A percentile compares a stretch with the other conserved stretches of the same genome.
phyloP scores from a whole-genome alignment of 352 stramenopile species.

The Phytophthora syringae region DNA sequence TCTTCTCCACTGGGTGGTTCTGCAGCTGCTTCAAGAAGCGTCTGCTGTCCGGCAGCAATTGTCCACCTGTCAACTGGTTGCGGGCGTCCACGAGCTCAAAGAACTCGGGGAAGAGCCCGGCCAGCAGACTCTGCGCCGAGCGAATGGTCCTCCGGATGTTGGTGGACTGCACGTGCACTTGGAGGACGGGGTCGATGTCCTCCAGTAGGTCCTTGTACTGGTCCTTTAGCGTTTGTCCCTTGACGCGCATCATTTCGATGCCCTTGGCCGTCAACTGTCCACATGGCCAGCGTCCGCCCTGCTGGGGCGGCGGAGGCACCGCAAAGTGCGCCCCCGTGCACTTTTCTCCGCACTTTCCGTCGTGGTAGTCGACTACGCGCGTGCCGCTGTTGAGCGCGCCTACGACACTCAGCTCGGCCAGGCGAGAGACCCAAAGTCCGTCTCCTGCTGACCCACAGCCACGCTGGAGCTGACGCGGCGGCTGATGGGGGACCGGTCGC shows the following conservation, averaged over 20 bases:
- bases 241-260: slow-evolving; percentile 65
- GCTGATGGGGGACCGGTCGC: slow-evolving; percentile 80
- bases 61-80: slow-evolving; percentile 13
- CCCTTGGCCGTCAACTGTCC: slow-evolving; percentile 78
- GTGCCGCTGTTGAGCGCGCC: slow-evolving; percentile 56
- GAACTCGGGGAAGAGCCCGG: slow-evolving; percentile 66
- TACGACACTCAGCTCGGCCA: slow-evolving; percentile 53
- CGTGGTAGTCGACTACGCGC: slow-evolving; percentile 40
- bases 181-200: slow-evolving; percentile 32
- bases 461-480: slow-evolving; percentile 53
- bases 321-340: slow-evolving; percentile 13
- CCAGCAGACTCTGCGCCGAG: slow-evolving; percentile 73
- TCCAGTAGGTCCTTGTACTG: slow-evolving; percentile 58
- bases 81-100: slow-evolving; percentile 34
- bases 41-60: slow-evolving; percentile 16
- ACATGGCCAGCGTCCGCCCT: slow-evolving; percentile 74
- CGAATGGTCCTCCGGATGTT: slow-evolving; percentile 80
- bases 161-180: slow-evolving; percentile 80
- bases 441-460: slow-evolving; percentile 50
- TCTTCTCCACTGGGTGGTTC: too few relatives aligned
- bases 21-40: slow-evolving; percentile 24
- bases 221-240: slow-evolving; percentile 55
- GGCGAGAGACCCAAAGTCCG: slow-evolving; percentile 61
- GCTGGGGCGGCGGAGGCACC: slow-evolving; percentile 46
- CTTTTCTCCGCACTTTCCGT: neutral